Conservation (phyloP, 805 yeast species). For the Ogataea ganodermae region DNA sequence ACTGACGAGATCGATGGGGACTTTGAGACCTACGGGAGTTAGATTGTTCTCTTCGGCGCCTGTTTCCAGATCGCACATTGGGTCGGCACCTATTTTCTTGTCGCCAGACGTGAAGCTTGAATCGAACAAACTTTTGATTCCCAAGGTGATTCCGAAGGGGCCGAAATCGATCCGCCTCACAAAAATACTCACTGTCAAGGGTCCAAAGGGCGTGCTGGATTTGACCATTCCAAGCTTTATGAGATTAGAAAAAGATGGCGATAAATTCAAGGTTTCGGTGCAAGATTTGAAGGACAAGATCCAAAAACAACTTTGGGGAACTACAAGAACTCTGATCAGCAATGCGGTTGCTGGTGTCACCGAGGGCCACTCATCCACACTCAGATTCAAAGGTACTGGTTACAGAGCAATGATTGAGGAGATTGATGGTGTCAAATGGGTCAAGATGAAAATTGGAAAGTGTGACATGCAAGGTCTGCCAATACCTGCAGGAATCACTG, state of each 20-base stretch:
- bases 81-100: constrained; percentile 72
- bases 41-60: constrained; percentile 36
- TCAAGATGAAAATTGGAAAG: constrained; percentile 84
- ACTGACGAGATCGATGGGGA: neutral
- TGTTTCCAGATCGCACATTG: constrained; percentile 62
- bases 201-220: constrained; percentile 74
- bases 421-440: constrained; percentile 51
- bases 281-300: constrained; percentile 60
- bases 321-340: constrained; percentile 73
- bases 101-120: constrained; percentile 59
- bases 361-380: constrained; percentile 87
- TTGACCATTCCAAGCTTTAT: constrained; percentile 76
- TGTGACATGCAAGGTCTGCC: constrained; percentile 75
- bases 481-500: constrained; percentile 77
- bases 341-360: constrained; percentile 85
- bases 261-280: constrained; percentile 42
- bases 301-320: constrained; percentile 95
- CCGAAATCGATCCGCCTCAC: constrained; percentile 57
- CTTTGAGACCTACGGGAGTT: constrained; percentile 1
- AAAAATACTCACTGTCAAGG: constrained; percentile 59
- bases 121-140: constrained; percentile 51
- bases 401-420: constrained; percentile 83
- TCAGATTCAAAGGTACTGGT: constrained; percentile 95
- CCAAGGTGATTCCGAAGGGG: constrained; percentile 68
- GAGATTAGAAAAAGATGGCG: constrained; percentile 40